Evolutionary conservation across 345 rosid species (phyloP), one percentile per base, ranked within the genome.

Genomic region (Capsella bursapastoris): DNA sequence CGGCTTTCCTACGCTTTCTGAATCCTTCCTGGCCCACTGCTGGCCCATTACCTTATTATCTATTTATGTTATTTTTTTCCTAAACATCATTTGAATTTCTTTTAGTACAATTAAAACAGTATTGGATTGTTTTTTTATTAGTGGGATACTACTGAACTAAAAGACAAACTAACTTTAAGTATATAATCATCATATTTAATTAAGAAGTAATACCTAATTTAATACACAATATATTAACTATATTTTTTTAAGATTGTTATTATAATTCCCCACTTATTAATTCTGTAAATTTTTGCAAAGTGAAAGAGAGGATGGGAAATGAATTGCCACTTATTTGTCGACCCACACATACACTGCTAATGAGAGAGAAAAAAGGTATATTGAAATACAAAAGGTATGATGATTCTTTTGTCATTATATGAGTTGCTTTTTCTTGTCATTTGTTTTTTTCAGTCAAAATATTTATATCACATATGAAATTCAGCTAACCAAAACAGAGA

Each of bases 1-100:
- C 70, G 74, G 65, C 70, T 69, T 68, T 68, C 64, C 45, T 47
- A 70, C 71, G 71, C 57, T 78, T 50, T 58, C 50, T 71, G 77
- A 78, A 73, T 52, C 56, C 34, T 71, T 65, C 51, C 34, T 59
- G 77, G 81, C 77, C 77, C 81, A 72, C 68, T 18, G 52, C 34
- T 38, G 41, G 68, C 63, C 76, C 76, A 64, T 52, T 1, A n/a
- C 11, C 56, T 22, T 22, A 22, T 68, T 57, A 38, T 32, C 25
- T 22, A 1, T 14, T 32, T 64, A 2, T 1, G 16, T 45, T 13
- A 44, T 13, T 40, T 41, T 40, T 15, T 44, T 2, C 11, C 3
- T 14, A 4, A 1, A 45, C 50, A 51, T n/a, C 5, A 34, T 34
- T n/a, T 7, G 1, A 15, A 15, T 8, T 56, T 73, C 1, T 22